Percentiles rank a stretch among this genome's conserved stretches.
Evolutionary conservation across 176 grass and related monocot genomes (phyloP).

Genomic region (Oryza rufipogon): DNA sequence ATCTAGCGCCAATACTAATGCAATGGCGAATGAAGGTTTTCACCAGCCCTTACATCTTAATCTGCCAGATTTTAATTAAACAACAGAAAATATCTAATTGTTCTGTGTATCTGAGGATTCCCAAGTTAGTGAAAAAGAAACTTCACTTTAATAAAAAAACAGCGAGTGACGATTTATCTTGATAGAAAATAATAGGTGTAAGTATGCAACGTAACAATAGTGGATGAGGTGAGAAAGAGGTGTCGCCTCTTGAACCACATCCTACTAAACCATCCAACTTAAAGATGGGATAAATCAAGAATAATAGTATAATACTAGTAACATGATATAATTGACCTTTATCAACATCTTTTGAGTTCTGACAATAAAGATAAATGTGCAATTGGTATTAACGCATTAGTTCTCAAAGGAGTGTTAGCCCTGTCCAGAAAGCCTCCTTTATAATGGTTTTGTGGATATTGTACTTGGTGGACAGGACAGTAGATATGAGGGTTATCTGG

Average conservation of each 20-base stretch:
- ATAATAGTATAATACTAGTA: not conserved
- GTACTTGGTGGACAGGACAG: not conserved
- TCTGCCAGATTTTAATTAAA: not conserved
- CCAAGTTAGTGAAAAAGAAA: not conserved
- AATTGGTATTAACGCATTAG: not conserved
- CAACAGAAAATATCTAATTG: not conserved
- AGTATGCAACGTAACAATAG: not conserved
- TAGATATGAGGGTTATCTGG: not conserved
- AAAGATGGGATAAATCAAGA: slow-evolving; percentile 2
- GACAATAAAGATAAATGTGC: not conserved
- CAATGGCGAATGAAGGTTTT: not conserved
- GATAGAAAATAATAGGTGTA: not conserved
- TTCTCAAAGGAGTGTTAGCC: not conserved
- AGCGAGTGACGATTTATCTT: not conserved
- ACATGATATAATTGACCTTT: not conserved
- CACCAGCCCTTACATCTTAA: slow-evolving; percentile 1
- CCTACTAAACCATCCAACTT: not conserved
- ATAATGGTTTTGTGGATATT: not conserved
- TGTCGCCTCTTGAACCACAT: not conserved
- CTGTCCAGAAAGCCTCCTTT: not conserved
- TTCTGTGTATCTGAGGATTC: not conserved
- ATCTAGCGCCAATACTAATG: slow-evolving; percentile 1
- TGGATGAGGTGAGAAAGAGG: not conserved
- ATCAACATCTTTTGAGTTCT: not conserved
- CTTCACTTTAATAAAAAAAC: not conserved